These are phyloP conservation scores for Vicia sativa DNA, from an alignment of 306 rosid genomes.

Conservation along the genomic window DNA sequence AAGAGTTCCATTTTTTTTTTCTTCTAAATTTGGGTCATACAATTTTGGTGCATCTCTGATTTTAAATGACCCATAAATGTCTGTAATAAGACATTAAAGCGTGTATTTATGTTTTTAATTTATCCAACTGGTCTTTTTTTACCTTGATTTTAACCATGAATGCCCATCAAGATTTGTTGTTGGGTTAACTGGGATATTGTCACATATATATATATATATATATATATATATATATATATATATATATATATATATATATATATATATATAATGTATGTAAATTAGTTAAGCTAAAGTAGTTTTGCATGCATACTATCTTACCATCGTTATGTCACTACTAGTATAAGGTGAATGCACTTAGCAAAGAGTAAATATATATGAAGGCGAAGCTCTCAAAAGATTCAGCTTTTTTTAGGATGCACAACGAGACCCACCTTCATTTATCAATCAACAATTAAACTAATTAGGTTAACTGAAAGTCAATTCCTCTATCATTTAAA, in stretches of 20 bases:
- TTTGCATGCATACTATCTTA: not conserved
- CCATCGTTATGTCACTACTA: slow-evolving; percentile 10
- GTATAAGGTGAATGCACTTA: slow-evolving; percentile 13
- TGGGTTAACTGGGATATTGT: slow-evolving; percentile 5
- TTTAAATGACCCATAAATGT: slow-evolving; percentile 7
- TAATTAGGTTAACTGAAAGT: slow-evolving; percentile 22
- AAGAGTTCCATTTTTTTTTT: slow-evolving; percentile 11
- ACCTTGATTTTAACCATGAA: slow-evolving; percentile 9
- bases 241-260: too few relatives aligned
- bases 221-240: too few relatives aligned
- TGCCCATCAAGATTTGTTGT: slow-evolving; percentile 23
- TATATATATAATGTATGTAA: too few relatives aligned
- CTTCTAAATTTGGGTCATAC: slow-evolving; percentile 19
- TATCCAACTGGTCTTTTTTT: slow-evolving; percentile 18
- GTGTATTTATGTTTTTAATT: slow-evolving; percentile 11
- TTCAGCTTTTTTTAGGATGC: slow-evolving; percentile 20
- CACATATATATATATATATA: not conserved
- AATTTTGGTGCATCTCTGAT: slow-evolving; percentile 5
- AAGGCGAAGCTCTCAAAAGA: slow-evolving; percentile 18
- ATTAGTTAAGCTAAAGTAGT: slow-evolving; percentile 5
- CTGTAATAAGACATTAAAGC: slow-evolving; percentile 7
- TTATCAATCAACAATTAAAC: slow-evolving; percentile 20
- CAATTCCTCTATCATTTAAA: slow-evolving; percentile 3
- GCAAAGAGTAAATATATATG: slow-evolving; percentile 15
- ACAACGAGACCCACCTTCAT: slow-evolving; percentile 22